A percentile compares a stretch with the other conserved stretches of the same genome.
Evolutionary conservation across 495 filamentous ascomycete genomes (phyloP).

Genomic region (Lichenothelia convexa): DNA sequence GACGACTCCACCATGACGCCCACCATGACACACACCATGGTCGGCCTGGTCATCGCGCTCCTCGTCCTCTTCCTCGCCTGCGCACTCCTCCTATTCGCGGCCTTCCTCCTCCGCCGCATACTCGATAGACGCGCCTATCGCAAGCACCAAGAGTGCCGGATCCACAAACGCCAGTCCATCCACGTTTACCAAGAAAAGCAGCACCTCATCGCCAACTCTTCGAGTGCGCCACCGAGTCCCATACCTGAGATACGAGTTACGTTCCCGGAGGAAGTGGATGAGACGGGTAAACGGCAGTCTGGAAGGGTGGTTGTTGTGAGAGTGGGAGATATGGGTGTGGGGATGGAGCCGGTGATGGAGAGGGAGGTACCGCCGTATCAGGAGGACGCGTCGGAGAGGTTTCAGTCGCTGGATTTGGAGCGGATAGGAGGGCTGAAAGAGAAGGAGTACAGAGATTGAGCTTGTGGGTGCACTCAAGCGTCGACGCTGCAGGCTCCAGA

Average conservation of each 20-base stretch:
- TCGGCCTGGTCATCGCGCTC: slow-evolving; percentile 65
- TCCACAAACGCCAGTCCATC: too few relatives aligned
- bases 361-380: slow-evolving; percentile 83
- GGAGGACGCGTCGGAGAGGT: slow-evolving; percentile 52
- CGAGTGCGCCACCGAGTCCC: slow-evolving; percentile 55
- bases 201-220: slow-evolving; percentile 53
- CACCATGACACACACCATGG: slow-evolving; percentile 28
- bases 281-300: slow-evolving; percentile 58
- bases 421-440: slow-evolving; percentile 89
- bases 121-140: too few relatives aligned
- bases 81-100: slow-evolving; percentile 43
- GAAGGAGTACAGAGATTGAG: too few relatives aligned
- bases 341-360: slow-evolving; percentile 69
- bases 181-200: slow-evolving; percentile 57
- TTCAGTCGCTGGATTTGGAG: slow-evolving; percentile 84
- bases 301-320: slow-evolving; percentile 82
- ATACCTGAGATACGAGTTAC: slow-evolving; percentile 96
- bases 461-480: too few relatives aligned
- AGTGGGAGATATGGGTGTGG: slow-evolving; percentile 74
- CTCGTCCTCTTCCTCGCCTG: slow-evolving; percentile 55
- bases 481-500: too few relatives aligned
- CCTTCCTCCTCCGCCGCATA: slow-evolving; percentile 59
- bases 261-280: slow-evolving; percentile 88
- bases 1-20: too few relatives aligned
- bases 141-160: too few relatives aligned